Evolutionary conservation across 441 rosid genomes (phyloP).

Genomic region (Gossypium aridum): DNA sequence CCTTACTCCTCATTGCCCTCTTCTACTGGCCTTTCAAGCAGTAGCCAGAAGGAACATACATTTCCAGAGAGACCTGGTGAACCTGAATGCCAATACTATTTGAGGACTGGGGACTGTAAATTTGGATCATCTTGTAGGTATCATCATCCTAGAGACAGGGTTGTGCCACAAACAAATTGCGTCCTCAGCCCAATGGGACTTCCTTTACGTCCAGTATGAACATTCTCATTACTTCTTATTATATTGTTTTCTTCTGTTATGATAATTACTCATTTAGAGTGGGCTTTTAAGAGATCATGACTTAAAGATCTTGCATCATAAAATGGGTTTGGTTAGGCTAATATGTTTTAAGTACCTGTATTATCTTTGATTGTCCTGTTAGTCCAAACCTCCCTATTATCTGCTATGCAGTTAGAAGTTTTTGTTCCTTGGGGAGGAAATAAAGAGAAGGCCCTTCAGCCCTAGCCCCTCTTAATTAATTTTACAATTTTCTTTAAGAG

Average conservation of each 20-base stretch:
- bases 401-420: neutral
- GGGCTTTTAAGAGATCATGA: neutral
- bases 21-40: conserved; percentile 38
- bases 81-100: conserved; percentile 76
- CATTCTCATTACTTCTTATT: neutral
- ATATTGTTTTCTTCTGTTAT: neutral
- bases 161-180: conserved; percentile 56
- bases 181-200: conserved; percentile 72
- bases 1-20: conserved; percentile 51
- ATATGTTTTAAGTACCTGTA: neutral
- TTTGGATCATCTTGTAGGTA: conserved; percentile 80
- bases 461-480: neutral
- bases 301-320: neutral
- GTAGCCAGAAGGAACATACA: conserved; percentile 49
- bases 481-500: neutral
- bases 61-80: conserved; percentile 92
- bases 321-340: neutral
- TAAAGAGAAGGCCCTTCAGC: neutral
- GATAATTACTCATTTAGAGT: neutral
- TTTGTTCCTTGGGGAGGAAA: neutral
- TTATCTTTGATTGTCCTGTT: neutral
- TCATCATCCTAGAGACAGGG: conserved; percentile 77
- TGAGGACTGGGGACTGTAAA: conserved; percentile 88
- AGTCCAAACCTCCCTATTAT: neutral
- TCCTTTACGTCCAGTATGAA: conserved; percentile 77